Evolutionary conservation across 2,329 filamentous ascomycete species (phyloP).

Genomic region (Trichoderma citrinoviride): DNA sequence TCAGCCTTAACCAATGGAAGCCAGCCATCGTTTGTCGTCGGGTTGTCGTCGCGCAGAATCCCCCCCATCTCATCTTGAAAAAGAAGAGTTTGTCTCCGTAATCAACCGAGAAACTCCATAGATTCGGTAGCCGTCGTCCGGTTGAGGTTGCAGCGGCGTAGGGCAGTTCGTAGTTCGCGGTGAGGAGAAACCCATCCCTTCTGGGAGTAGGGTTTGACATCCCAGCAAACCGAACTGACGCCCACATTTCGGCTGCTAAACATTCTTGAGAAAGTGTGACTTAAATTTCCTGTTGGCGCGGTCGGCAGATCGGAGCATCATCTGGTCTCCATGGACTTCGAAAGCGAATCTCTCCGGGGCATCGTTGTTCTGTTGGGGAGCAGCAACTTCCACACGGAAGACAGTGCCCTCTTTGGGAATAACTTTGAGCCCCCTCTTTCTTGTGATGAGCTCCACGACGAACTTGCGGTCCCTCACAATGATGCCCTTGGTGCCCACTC

Average conservation of each 20-base stretch:
- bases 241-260: constrained; percentile 45
- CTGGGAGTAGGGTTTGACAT: too few species aligned
- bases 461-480: constrained; percentile 86
- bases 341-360: constrained; percentile 57
- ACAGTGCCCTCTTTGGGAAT: constrained; percentile 89
- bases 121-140: too few species aligned
- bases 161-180: too few species aligned
- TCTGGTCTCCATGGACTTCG: constrained; percentile 84
- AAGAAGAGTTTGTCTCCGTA: too few species aligned
- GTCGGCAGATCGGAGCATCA: constrained; percentile 78
- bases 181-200: too few species aligned
- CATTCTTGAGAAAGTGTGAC: constrained; percentile 69
- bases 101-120: too few species aligned
- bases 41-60: too few species aligned
- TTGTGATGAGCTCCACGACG: constrained; percentile 80
- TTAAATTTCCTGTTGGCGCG: constrained; percentile 91
- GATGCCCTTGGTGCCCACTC: constrained; percentile 82
- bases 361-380: constrained; percentile 18
- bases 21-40: too few species aligned
- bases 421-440: constrained; percentile 65
- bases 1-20: too few species aligned
- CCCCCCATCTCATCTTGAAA: too few species aligned
- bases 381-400: constrained; percentile 72
- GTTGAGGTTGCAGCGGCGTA: too few species aligned
- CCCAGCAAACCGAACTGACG: not conserved